These are phyloP conservation scores for Trametes gibbosa DNA, from an alignment of 768 basidiomycete species.

Conservation along the genomic window DNA sequence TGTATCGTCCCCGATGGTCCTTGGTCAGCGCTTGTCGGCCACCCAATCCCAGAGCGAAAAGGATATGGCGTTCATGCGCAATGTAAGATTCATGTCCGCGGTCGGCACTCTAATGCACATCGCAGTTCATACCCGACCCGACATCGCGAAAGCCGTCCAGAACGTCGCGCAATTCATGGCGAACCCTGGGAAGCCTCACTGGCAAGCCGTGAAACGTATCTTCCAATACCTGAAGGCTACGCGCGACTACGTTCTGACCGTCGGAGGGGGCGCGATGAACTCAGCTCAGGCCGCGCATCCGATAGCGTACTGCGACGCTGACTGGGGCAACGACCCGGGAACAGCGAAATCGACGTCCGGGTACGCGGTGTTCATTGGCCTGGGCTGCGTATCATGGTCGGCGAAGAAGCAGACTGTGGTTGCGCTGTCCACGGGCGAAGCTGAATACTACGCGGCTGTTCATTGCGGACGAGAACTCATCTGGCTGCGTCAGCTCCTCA, in stretches of 20 bases:
- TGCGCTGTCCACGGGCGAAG: constrained; percentile 40
- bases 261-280: neutral
- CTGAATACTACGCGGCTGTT: constrained; percentile 41
- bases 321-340: neutral
- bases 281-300: neutral
- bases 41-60: neutral
- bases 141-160: constrained; percentile 38
- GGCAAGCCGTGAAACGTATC: constrained; percentile 38
- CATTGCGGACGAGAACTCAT: too few species aligned
- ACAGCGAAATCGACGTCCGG: constrained; percentile 26
- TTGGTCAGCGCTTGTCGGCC: constrained; percentile 21
- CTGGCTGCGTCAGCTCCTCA: too few species aligned
- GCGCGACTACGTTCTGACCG: constrained; percentile 8
- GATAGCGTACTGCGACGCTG: constrained; percentile 3
- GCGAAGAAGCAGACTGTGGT: constrained; percentile 38
- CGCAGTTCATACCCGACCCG: constrained; percentile 34
- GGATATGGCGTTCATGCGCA: constrained; percentile 6
- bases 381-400: constrained; percentile 40
- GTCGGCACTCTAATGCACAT: constrained; percentile 37
- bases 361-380: constrained; percentile 30
- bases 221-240: constrained; percentile 41
- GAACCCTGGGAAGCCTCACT: constrained; percentile 36
- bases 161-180: constrained; percentile 33
- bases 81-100: constrained; percentile 25
- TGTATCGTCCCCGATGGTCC: constrained; percentile 32